phyloP scores from a whole-genome alignment of 2,329 filamentous ascomycete genomes.

The Fusarium oxysporum region DNA sequence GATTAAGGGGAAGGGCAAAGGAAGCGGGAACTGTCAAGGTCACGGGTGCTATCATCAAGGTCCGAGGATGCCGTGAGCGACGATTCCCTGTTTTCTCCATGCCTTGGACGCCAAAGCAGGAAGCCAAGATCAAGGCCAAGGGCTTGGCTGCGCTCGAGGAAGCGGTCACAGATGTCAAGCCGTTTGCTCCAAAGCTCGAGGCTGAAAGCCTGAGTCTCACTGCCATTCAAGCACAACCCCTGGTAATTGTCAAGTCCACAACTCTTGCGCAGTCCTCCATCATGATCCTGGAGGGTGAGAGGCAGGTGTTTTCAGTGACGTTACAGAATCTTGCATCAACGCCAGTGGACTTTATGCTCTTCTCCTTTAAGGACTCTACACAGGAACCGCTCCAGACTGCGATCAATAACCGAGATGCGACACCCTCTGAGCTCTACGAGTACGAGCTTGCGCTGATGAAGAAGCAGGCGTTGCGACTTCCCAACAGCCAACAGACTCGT shows the following conservation, averaged over 20 bases:
- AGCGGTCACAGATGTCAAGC: conserved; percentile 53
- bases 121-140: conserved; percentile 80
- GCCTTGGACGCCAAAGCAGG: conserved; percentile 77
- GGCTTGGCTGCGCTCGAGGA: conserved; percentile 71
- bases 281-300: conserved; percentile 94
- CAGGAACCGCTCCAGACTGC: conserved; percentile 81
- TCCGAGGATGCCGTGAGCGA: conserved; percentile 84
- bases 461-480: conserved; percentile 74
- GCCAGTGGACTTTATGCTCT: conserved; percentile 84
- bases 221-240: conserved; percentile 83
- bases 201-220: conserved; percentile 70
- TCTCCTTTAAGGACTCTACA: conserved; percentile 91
- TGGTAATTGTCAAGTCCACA: conserved; percentile 79
- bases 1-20: conserved; percentile 75
- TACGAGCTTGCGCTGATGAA: conserved; percentile 83
- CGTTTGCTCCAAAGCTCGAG: conserved; percentile 57
- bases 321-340: conserved; percentile 83
- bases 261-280: conserved; percentile 85
- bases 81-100: conserved; percentile 85
- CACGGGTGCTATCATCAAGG: conserved; percentile 81
- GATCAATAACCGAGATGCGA: conserved; percentile 79
- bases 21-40: conserved; percentile 76
- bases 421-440: conserved; percentile 84
- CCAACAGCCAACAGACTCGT: conserved; percentile 62
- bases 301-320: conserved; percentile 79